These are phyloP conservation scores for Corylus heterophylla DNA, from an alignment of 306 rosid species.

Conservation along the genomic window DNA sequence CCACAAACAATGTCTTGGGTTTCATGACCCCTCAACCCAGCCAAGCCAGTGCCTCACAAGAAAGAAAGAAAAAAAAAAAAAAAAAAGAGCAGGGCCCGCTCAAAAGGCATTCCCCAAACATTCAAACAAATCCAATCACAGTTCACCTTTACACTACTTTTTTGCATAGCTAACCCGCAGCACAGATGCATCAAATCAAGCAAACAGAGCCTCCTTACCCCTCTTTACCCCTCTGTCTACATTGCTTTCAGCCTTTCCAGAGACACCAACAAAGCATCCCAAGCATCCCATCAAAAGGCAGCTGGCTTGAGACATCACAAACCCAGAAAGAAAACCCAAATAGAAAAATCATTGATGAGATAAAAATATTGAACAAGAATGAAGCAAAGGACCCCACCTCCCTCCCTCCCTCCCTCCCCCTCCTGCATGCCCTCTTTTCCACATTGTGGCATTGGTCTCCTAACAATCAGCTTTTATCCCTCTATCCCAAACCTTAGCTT, in stretches of 20 bases:
- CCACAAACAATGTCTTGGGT: constrained; percentile 32
- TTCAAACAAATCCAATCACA: constrained; percentile 59
- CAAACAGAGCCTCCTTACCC: constrained; percentile 29
- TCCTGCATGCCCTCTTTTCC: constrained; percentile 18
- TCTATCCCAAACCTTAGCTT: constrained; percentile 30
- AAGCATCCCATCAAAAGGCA: constrained; percentile 49
- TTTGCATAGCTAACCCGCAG: constrained; percentile 56
- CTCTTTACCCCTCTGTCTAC: constrained; percentile 23
- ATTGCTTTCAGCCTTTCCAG: constrained; percentile 46
- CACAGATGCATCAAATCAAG: constrained; percentile 59
- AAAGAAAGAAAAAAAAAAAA: neutral
- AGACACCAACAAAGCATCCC: constrained; percentile 51
- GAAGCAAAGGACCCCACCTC: constrained; percentile 33
- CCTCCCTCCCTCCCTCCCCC: neutral
- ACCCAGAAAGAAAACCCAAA: constrained; percentile 24
- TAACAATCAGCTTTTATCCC: constrained; percentile 34
- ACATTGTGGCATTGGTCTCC: constrained; percentile 27
- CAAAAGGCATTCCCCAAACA: constrained; percentile 42
- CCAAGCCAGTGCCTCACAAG: constrained; percentile 22
- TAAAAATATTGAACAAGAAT: constrained; percentile 14
- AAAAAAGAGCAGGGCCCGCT: constrained; percentile 45
- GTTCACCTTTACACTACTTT: constrained; percentile 40
- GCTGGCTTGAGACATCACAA: constrained; percentile 39
- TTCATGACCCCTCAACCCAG: constrained; percentile 40
- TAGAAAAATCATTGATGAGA: neutral